These are phyloP conservation scores for Talaromyces marneffei DNA, from an alignment of 2,329 filamentous ascomycete genomes.

Conservation along the genomic window DNA sequence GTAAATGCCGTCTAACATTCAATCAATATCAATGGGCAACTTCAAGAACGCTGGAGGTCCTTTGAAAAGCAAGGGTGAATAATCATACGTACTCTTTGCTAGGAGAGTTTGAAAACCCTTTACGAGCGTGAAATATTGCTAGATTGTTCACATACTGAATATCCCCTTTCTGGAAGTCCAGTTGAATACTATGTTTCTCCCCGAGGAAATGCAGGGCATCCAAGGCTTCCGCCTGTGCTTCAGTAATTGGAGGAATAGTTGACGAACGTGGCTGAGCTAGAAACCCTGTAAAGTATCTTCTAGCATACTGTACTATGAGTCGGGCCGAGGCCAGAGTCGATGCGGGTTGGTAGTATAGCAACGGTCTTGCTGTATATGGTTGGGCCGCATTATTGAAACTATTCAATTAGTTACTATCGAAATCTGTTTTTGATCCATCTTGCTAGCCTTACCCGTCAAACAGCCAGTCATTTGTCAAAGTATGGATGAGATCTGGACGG, in stretches of 20 bases:
- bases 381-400: conserved; percentile 49
- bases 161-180: conserved; percentile 46
- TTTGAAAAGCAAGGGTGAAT: background rate
- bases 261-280: conserved; percentile 37
- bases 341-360: conserved; percentile 49
- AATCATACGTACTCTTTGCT: conserved; percentile 32
- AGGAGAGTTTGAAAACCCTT: conserved; percentile 39
- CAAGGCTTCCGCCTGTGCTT: conserved; percentile 50
- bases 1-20: conserved; percentile 38
- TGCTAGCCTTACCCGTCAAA: conserved; percentile 38
- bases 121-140: conserved; percentile 47
- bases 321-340: conserved; percentile 45
- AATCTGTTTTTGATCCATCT: background rate
- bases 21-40: background rate
- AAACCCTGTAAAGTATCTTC: conserved; percentile 53
- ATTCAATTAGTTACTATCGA: background rate
- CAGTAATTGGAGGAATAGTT: conserved; percentile 44
- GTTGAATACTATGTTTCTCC: conserved; percentile 36
- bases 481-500: conserved; percentile 50
- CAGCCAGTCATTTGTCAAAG: conserved; percentile 45
- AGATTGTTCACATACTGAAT: conserved; percentile 51
- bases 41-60: background rate
- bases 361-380: conserved; percentile 41
- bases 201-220: conserved; percentile 48
- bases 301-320: conserved; percentile 56